Base-by-base conservation (phyloP, 2,329 filamentous ascomycete species). In the Ceratocystis colombiana region DNA sequence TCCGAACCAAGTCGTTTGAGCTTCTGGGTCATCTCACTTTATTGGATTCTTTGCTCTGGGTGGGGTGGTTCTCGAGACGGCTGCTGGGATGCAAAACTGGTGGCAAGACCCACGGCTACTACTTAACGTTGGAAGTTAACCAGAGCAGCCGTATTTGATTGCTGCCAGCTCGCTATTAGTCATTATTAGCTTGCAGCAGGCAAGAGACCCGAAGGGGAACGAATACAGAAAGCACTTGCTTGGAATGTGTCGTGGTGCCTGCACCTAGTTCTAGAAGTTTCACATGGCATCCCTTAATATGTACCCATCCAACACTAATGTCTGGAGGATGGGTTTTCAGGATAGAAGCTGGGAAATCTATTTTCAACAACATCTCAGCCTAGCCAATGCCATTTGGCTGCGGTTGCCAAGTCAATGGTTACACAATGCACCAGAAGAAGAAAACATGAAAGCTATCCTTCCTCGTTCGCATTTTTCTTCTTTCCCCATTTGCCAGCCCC, bases 181-280 rank as follows among this genome's bases (percentile, higher is more conserved):
- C 22, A 25, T 25, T 25, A 25, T 2, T 25, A 25, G 22, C 22
- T 25, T 25, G 22, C 22, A 25, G 2, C 22, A n/a, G 30, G 28
- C 22, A 57, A n/a, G 25, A 30, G 4, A 28, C 4, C 0, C 4
- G 15, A 30, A 28, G 30, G 22, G 15, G 30, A 59, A 20, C n/a
- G n/a, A 53, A 22, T 22, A 33, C 30, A 25, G 48, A n/a, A 33
- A n/a, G 55, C 15, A 59, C 8, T 37, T 59, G 33, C 28, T 37
- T 59, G 55, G 55, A 59, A 37, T 30, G 53, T n/a, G 53, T 17
- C 48, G 48, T n/a, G 48, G 22, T 53, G 22, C 48, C n/a, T 3
- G 48, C 48, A 53, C 22, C n/a, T 25, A 53, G 48, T 57, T 57
- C 53, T 57, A 57, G 53, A 57, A 57, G 53, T 57, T 57, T 57